A percentile compares a stretch with the other conserved stretches of the same genome.
Evolutionary conservation across 306 rosid species (phyloP).

Genomic region (Corylus americana): DNA sequence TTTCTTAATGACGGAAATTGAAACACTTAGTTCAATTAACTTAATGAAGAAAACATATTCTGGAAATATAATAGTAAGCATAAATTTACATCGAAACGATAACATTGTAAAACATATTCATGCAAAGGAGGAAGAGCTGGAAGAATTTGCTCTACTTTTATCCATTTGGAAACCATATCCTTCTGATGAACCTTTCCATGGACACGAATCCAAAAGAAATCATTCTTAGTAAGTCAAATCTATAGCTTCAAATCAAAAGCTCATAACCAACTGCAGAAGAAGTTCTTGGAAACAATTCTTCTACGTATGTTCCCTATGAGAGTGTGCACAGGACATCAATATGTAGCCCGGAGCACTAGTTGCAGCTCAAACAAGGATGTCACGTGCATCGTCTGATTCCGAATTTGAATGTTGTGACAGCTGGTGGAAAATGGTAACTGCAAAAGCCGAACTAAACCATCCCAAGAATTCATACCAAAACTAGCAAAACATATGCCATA

Average conservation of each 20-base stretch:
- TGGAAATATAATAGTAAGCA: background rate
- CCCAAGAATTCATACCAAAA: background rate
- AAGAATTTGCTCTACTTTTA: background rate
- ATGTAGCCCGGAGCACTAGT: background rate
- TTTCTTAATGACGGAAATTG: background rate
- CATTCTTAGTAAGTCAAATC: background rate
- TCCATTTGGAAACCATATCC: background rate
- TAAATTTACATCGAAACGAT: background rate
- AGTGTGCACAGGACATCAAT: background rate
- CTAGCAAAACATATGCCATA: background rate
- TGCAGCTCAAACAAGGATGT: background rate
- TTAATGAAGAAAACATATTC: background rate
- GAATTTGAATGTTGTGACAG: background rate
- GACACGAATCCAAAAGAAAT: background rate
- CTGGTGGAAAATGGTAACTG: background rate
- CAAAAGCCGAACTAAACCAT: background rate
- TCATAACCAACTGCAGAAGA: background rate
- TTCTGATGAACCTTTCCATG: background rate
- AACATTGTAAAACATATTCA: background rate
- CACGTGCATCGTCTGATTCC: background rate
- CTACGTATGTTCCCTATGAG: background rate
- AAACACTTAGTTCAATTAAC: constrained; percentile 1
- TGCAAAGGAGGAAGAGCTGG: background rate
- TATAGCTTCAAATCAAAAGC: background rate
- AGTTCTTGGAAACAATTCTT: background rate